Evolutionary conservation across 1,284 basidiomycete species (phyloP).

Genomic region (Xanthoconium separans): DNA sequence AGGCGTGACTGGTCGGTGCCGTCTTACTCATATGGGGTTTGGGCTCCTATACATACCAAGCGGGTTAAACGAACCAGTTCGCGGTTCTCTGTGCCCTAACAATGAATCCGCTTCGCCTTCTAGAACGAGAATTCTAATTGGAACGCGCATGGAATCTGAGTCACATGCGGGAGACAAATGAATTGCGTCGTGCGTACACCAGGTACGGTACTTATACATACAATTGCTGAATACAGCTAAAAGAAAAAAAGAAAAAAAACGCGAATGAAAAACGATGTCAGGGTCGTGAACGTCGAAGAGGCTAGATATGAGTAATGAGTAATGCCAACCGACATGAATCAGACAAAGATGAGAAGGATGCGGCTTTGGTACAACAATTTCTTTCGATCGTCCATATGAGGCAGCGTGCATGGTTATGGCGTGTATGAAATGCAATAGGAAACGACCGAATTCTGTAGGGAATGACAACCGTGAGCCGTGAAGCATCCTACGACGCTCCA

Average conservation of each 20-base stretch:
- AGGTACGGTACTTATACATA: slow-evolving; percentile 46
- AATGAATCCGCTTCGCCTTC: no score
- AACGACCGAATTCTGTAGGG: slow-evolving; percentile 8
- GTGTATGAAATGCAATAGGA: slow-evolving; percentile 7
- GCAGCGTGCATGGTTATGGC: slow-evolving; percentile 4
- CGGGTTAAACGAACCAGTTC: no score
- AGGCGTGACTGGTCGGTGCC: neutral
- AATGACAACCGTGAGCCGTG: slow-evolving; percentile 10
- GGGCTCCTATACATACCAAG: no score
- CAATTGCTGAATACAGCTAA: slow-evolving; percentile 17
- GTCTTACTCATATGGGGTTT: neutral
- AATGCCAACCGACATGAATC: slow-evolving; percentile 21
- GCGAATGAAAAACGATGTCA: slow-evolving; percentile 15
- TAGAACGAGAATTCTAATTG: no score
- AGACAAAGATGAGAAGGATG: slow-evolving; percentile 17
- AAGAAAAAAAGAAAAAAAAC: slow-evolving; percentile 2
- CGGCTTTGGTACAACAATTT: slow-evolving; percentile 24
- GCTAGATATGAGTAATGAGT: slow-evolving; percentile 14
- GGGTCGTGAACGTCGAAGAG: slow-evolving; percentile 28
- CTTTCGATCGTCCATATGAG: slow-evolving; percentile 19
- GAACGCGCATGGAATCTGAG: no score
- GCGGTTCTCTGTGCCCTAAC: no score
- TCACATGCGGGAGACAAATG: slow-evolving; percentile 1
- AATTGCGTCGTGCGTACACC: slow-evolving; percentile 32
- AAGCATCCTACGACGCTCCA: slow-evolving; percentile 37